Conservation (phyloP, 164 flowering plant genomes). For the Magnolia kwangsiensis region DNA sequence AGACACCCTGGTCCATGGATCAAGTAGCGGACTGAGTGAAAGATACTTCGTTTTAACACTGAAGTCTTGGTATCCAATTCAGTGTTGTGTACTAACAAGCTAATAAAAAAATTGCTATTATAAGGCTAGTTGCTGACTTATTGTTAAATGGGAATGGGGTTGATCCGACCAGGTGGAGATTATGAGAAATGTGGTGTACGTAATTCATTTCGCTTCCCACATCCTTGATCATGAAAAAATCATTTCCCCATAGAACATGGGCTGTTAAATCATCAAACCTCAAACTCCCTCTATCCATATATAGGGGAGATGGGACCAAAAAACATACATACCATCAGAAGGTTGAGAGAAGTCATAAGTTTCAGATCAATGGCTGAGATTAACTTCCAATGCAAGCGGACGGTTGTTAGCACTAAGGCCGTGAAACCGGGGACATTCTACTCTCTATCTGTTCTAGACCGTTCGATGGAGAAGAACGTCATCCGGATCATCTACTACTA, state of each 20-base stretch:
- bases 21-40: no score
- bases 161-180: no score
- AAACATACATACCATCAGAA: background rate
- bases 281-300: background rate
- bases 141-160: no score
- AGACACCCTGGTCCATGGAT: no score
- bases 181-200: no score
- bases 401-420: slow-evolving; percentile 47
- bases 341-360: background rate
- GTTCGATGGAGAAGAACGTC: slow-evolving; percentile 44
- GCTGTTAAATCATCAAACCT: background rate
- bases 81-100: no score
- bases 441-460: slow-evolving; percentile 44
- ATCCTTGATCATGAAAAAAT: slow-evolving; percentile 14
- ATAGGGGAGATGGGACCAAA: background rate
- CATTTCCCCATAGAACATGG: background rate
- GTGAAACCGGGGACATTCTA: slow-evolving; percentile 35
- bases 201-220: background rate
- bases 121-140: no score
- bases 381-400: slow-evolving; percentile 36
- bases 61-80: no score
- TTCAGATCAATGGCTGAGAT: slow-evolving; percentile 33
- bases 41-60: no score
- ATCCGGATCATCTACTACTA: slow-evolving; percentile 48
- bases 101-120: no score